Evolutionary conservation across 2,329 filamentous ascomycete species (phyloP).

Genomic region (Aspergillaceae sp.): DNA sequence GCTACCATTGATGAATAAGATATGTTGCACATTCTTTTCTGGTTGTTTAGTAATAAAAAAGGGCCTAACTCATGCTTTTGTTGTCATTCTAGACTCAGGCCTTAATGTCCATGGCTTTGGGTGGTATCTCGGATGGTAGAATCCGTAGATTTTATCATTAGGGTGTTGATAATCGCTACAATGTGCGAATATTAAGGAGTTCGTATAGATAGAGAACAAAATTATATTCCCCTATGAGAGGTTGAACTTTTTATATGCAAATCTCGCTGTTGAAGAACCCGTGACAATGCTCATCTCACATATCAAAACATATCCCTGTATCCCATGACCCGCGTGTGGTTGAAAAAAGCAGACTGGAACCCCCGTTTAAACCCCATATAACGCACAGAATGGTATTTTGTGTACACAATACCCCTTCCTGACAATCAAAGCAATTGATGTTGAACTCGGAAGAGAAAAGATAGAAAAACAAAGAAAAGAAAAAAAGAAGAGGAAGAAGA

Average conservation of each 20-base stretch:
- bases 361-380: conserved; percentile 20
- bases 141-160: no score
- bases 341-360: conserved; percentile 34
- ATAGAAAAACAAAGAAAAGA: conserved; percentile 6
- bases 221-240: background rate
- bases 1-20: no score
- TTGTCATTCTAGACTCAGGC: no score
- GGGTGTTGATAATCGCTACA: no score
- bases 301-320: conserved; percentile 20
- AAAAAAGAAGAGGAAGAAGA: conserved; percentile 9
- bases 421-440: conserved; percentile 25
- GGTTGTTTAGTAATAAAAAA: no score
- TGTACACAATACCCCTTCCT: conserved; percentile 8
- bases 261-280: conserved; percentile 16
- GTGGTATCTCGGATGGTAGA: no score
- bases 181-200: no score
- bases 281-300: conserved; percentile 13
- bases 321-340: conserved; percentile 31
- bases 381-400: conserved; percentile 20
- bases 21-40: no score
- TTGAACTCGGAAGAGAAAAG: conserved; percentile 17
- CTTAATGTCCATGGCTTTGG: no score
- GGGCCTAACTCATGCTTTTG: no score
- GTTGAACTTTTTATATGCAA: conserved; percentile 4
- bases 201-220: no score